phyloP scores from a whole-genome alignment of 148 eudicot species.

The Rhododendron griersonianum region DNA sequence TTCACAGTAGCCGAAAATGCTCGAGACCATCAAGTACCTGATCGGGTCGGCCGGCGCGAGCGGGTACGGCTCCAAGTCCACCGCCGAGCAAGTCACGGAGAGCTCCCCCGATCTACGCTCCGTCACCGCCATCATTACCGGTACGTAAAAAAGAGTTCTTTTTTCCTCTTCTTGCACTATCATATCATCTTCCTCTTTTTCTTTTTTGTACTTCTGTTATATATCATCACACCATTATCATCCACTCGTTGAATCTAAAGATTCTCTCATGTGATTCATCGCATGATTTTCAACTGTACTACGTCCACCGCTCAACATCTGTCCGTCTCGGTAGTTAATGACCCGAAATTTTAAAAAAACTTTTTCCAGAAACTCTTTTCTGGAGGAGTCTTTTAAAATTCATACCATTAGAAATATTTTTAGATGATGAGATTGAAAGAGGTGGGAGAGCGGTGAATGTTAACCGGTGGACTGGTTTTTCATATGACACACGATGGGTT shows the following conservation, averaged over 20 bases:
- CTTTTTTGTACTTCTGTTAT: background rate
- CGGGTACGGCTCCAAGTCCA: conserved; percentile 83
- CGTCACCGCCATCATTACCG: conserved; percentile 86
- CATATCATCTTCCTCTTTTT: background rate
- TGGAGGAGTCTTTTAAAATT: no score
- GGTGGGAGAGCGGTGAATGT: no score
- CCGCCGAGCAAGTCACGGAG: conserved; percentile 76
- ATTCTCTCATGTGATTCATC: background rate
- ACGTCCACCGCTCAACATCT: no score
- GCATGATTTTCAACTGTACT: background rate
- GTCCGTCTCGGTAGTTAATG: no score
- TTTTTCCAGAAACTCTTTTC: no score
- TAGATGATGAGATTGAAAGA: no score
- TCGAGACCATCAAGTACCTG: conserved; percentile 60
- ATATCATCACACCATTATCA: background rate
- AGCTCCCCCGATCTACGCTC: conserved; percentile 38
- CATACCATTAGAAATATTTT: no score
- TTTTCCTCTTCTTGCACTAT: background rate
- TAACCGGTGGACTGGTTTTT: no score
- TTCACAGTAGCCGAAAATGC: conserved; percentile 25
- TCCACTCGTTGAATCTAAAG: background rate
- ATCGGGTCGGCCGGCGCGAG: conserved; percentile 71
- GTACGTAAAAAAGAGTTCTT: conserved; percentile 19
- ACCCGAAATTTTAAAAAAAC: background rate
- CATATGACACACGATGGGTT: background rate